Percentiles rank a stretch among this genome's conserved stretches.
Evolutionary conservation across 23 red algal genomes (phyloP).

Genomic region (Gracilaria vermiculophylla): DNA sequence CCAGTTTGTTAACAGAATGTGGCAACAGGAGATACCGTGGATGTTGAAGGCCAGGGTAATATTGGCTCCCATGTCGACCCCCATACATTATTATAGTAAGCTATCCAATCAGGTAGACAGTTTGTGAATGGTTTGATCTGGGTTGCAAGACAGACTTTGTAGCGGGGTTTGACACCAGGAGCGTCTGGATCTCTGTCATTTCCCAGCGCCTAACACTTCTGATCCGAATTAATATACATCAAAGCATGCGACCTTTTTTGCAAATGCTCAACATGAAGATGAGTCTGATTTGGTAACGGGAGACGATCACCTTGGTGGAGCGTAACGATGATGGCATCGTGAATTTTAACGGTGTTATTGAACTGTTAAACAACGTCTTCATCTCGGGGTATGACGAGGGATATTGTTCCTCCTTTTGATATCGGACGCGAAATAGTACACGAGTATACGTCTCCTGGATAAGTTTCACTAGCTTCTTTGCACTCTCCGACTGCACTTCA

Average conservation of each 20-base stretch:
- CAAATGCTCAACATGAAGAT: background rate
- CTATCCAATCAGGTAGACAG: background rate
- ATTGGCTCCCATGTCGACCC: conserved; percentile 13
- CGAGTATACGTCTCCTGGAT: background rate
- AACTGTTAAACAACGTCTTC: background rate
- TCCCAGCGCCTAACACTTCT: background rate
- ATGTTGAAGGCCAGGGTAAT: background rate
- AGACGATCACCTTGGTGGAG: conserved; percentile 7
- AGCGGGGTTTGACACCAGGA: background rate
- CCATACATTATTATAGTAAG: conserved; percentile 5
- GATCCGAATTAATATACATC: background rate
- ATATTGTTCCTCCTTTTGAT: background rate
- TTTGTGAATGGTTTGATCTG: conserved; percentile 16
- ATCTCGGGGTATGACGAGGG: conserved; percentile 1
- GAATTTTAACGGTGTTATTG: background rate
- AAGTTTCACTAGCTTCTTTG: too few relatives aligned
- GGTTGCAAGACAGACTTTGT: background rate
- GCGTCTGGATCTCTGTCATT: background rate
- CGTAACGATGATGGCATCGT: background rate
- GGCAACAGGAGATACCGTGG: conserved; percentile 10
- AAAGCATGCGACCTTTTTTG: background rate
- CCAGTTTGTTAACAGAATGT: conserved; percentile 12
- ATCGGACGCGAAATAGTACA: background rate
- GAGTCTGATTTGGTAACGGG: background rate
- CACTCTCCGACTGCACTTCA: too few relatives aligned